Percentiles rank a stretch among this genome's conserved stretches.
phyloP scores from a whole-genome alignment of 106 monocot species.

The Ottelia alismoides region DNA sequence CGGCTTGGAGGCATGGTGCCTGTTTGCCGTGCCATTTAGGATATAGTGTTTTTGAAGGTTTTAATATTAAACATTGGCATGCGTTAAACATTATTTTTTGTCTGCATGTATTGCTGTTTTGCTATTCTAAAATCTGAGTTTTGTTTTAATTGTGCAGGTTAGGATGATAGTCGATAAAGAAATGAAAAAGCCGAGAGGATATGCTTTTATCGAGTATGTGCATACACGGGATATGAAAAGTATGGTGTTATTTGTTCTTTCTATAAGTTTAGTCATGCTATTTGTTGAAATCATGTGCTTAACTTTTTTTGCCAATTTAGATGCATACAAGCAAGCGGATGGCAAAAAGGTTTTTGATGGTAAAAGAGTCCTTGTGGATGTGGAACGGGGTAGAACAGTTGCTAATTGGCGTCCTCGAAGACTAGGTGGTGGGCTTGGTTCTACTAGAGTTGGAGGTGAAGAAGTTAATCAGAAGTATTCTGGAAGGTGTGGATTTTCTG shows the following conservation, averaged over 20 bases:
- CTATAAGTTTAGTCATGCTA: no score
- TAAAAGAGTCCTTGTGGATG: slow-evolving; percentile 85
- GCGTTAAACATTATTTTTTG: slow-evolving; percentile 7
- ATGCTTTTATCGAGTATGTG: slow-evolving; percentile 88
- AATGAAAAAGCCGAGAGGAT: slow-evolving; percentile 90
- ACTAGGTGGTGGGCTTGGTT: slow-evolving; percentile 95
- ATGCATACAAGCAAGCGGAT: slow-evolving; percentile 99
- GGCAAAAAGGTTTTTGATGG: slow-evolving; percentile 90
- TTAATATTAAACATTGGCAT: no score
- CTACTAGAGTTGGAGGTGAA: slow-evolving; percentile 81
- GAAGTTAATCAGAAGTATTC: slow-evolving; percentile 62
- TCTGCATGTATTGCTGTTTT: background rate
- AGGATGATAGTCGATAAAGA: slow-evolving; percentile 69
- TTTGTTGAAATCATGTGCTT: background rate
- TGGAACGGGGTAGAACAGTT: slow-evolving; percentile 96
- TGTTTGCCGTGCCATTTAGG: slow-evolving; percentile 94
- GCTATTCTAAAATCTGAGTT: background rate
- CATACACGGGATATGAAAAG: slow-evolving; percentile 99
- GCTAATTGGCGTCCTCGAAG: slow-evolving; percentile 95
- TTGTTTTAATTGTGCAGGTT: slow-evolving; percentile 64
- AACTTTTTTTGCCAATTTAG: slow-evolving; percentile 28
- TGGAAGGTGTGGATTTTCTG: no score
- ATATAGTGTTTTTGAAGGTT: slow-evolving; percentile 16
- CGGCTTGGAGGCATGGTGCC: slow-evolving; percentile 89
- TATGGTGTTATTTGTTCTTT: slow-evolving; percentile 16